Evolutionary conservation across 2,329 filamentous ascomycete species (phyloP).

Genomic region (Atkinsonella texensis): DNA sequence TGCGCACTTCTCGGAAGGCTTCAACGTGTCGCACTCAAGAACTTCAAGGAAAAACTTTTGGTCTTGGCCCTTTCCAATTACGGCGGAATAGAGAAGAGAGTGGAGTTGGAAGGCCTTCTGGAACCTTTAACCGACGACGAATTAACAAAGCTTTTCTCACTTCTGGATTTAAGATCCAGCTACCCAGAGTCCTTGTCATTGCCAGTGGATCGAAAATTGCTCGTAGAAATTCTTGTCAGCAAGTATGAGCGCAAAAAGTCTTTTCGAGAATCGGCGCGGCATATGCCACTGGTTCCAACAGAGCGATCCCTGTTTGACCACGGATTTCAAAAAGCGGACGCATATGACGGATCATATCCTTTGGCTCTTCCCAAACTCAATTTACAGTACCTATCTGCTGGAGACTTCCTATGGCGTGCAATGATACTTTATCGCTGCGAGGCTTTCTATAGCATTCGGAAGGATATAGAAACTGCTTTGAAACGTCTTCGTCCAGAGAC

Average conservation of each 20-base stretch:
- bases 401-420: slow-evolving; percentile 94
- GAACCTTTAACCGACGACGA: slow-evolving; percentile 63
- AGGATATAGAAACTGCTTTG: slow-evolving; percentile 74
- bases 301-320: slow-evolving; percentile 71
- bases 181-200: slow-evolving; percentile 66
- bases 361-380: slow-evolving; percentile 90
- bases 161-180: slow-evolving; percentile 67
- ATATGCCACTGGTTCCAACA: slow-evolving; percentile 69
- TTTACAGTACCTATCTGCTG: slow-evolving; percentile 85
- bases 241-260: slow-evolving; percentile 66
- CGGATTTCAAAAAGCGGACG: slow-evolving; percentile 67
- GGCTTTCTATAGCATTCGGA: slow-evolving; percentile 85
- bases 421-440: slow-evolving; percentile 82
- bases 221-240: slow-evolving; percentile 61
- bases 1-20: slow-evolving; percentile 65
- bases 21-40: slow-evolving; percentile 64
- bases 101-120: slow-evolving; percentile 67
- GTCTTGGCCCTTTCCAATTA: slow-evolving; percentile 89
- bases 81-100: slow-evolving; percentile 68
- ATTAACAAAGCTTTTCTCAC: slow-evolving; percentile 52
- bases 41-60: slow-evolving; percentile 84
- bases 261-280: slow-evolving; percentile 67
- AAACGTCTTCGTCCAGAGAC: slow-evolving; percentile 64
- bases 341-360: slow-evolving; percentile 76
- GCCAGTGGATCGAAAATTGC: slow-evolving; percentile 48